Conservation (phyloP, 108 stramenopile species). For the Nitzschia palea region DNA sequence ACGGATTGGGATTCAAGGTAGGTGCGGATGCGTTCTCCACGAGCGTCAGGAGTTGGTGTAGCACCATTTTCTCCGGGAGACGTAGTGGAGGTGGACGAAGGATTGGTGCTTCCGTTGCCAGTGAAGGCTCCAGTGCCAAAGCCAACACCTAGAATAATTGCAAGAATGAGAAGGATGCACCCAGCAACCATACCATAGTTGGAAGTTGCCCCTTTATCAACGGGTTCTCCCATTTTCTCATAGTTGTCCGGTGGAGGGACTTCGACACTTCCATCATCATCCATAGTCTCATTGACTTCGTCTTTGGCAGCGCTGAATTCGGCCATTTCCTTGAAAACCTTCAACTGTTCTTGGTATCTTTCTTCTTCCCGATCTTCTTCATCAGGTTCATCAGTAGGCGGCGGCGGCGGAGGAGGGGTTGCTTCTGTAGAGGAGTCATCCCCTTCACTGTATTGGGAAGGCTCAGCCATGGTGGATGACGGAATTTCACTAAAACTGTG, state of each 20-base stretch:
- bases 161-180: slow-evolving; percentile 8
- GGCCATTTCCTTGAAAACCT: slow-evolving; percentile 18
- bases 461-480: slow-evolving; percentile 16
- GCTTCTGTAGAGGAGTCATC: slow-evolving; percentile 18
- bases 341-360: slow-evolving; percentile 20
- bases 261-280: slow-evolving; percentile 19
- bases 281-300: background rate
- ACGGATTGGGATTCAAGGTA: slow-evolving; percentile 11
- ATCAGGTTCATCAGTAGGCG: background rate
- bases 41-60: slow-evolving; percentile 5
- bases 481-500: no score
- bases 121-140: slow-evolving; percentile 35
- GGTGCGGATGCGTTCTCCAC: background rate
- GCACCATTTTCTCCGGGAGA: background rate
- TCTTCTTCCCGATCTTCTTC: slow-evolving; percentile 4
- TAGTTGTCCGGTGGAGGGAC: slow-evolving; percentile 14
- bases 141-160: slow-evolving; percentile 33
- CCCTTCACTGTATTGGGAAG: background rate
- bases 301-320: slow-evolving; percentile 9
- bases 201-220: background rate
- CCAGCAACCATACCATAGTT: slow-evolving; percentile 9
- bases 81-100: background rate
- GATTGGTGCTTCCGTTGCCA: background rate
- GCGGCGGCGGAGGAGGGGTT: slow-evolving; percentile 10
- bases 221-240: slow-evolving; percentile 9